phyloP scores from a whole-genome alignment of 495 filamentous ascomycete species.

The Penicillium turbatum region DNA sequence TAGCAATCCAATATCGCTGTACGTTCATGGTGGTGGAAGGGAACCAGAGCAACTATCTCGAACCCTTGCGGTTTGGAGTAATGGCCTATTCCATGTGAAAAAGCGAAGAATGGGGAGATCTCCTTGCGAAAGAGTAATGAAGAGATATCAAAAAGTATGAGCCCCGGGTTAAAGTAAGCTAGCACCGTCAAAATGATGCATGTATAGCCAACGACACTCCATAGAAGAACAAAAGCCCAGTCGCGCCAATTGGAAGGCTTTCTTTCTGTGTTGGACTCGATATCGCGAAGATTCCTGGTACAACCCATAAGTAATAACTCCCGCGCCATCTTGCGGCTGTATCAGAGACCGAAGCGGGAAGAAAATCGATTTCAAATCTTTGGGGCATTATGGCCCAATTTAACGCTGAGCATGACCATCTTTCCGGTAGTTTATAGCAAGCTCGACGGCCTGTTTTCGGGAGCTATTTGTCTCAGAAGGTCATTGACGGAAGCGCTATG shows the following conservation, averaged over 20 bases:
- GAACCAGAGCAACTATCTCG: constrained; percentile 47
- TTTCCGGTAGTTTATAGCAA: constrained; percentile 2
- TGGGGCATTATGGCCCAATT: constrained; percentile 5
- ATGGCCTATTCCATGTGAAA: constrained; percentile 24
- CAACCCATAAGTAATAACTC: constrained; percentile 24
- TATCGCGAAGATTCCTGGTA: constrained; percentile 8
- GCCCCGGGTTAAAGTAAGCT: constrained; percentile 20
- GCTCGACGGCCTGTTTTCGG: constrained; percentile 20
- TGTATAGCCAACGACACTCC: constrained; percentile 26
- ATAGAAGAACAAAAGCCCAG: constrained; percentile 20
- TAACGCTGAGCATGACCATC: constrained; percentile 8
- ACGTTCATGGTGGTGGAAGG: constrained; percentile 42
- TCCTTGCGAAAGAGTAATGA: constrained; percentile 24
- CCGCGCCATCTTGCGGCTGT: neutral
- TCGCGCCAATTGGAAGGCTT: constrained; percentile 18
- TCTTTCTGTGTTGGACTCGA: constrained; percentile 18
- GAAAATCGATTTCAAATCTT: neutral
- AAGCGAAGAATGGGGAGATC: constrained; percentile 30
- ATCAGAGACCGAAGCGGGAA: neutral
- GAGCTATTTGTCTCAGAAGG: neutral
- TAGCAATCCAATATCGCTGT: constrained; percentile 53
- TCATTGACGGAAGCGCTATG: neutral
- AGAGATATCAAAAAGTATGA: constrained; percentile 21
- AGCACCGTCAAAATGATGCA: constrained; percentile 23
- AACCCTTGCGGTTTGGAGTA: constrained; percentile 42